phyloP scores from a whole-genome alignment of 2,329 filamentous ascomycete species.

The Pyrenophora seminiperda region DNA sequence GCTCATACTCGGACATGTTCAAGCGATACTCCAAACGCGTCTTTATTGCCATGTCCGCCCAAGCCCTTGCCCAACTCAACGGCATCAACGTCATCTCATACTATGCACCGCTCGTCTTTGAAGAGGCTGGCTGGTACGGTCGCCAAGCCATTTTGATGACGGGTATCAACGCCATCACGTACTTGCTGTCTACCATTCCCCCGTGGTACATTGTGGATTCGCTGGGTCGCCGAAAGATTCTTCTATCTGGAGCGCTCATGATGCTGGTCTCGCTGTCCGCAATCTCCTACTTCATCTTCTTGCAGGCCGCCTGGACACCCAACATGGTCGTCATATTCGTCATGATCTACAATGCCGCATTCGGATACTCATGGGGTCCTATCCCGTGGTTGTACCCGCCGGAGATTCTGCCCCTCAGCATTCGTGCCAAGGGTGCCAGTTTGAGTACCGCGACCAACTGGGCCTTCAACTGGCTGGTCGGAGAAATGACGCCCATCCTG shows the following conservation, averaged over 20 bases:
- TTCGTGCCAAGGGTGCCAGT: slow-evolving; percentile 95
- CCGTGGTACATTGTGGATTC: slow-evolving; percentile 97
- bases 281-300: slow-evolving; percentile 94
- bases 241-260: slow-evolving; percentile 84
- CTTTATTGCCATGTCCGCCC: slow-evolving; percentile 98
- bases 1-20: slow-evolving; percentile 94
- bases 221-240: slow-evolving; percentile 86
- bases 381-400: slow-evolving; percentile 98
- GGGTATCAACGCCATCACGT: slow-evolving; percentile 90
- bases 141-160: slow-evolving; percentile 95
- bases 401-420: slow-evolving; percentile 96
- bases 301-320: slow-evolving; percentile 79
- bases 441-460: slow-evolving; percentile 96
- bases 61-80: slow-evolving; percentile 93
- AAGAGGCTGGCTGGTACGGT: slow-evolving; percentile 93
- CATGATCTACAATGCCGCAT: slow-evolving; percentile 98
- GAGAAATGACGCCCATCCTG: slow-evolving; percentile 90
- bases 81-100: slow-evolving; percentile 99
- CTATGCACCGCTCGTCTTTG: slow-evolving; percentile 95
- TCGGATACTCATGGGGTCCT: slow-evolving; percentile 96
- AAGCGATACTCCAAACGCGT: slow-evolving; percentile 87
- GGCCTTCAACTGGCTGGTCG: slow-evolving; percentile 98
- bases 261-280: slow-evolving; percentile 87
- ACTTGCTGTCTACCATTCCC: slow-evolving; percentile 88
- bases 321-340: slow-evolving; percentile 90